A percentile compares a stretch with the other conserved stretches of the same genome.
Conservation (phyloP, 352 stramenopile genomes). For the Globisporangium viniferum region DNA sequence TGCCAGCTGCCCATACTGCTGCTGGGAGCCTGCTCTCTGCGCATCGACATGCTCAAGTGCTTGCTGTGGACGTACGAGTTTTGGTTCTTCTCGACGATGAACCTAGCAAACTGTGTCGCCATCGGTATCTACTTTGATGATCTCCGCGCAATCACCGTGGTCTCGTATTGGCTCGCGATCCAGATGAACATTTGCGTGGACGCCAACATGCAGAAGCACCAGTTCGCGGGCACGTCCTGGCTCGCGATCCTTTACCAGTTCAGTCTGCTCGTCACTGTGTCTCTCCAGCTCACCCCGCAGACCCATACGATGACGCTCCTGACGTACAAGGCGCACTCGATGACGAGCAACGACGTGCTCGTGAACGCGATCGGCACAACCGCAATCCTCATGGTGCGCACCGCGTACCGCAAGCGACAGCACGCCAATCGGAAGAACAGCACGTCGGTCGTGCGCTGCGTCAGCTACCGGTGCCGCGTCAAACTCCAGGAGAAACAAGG, state of each 20-base stretch:
- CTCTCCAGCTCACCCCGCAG: neutral
- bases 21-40: neutral
- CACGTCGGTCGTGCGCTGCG: slow-evolving; percentile 14
- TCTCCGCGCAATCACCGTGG: neutral
- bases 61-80: slow-evolving; percentile 6
- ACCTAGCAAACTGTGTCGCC: neutral
- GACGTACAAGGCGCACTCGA: neutral
- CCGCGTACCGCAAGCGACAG: slow-evolving; percentile 15
- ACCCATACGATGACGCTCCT: neutral
- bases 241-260: slow-evolving; percentile 4
- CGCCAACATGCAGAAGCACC: neutral
- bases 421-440: neutral
- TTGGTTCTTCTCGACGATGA: slow-evolving; percentile 5
- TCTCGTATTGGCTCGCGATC: neutral
- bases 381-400: slow-evolving; percentile 9
- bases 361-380: slow-evolving; percentile 13
- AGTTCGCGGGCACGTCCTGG: neutral
- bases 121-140: neutral
- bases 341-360: slow-evolving; percentile 11
- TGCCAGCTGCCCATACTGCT: slow-evolving; percentile 1
- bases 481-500: slow-evolving; percentile 4
- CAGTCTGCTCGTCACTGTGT: neutral
- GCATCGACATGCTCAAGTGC: slow-evolving; percentile 4
- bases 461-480: slow-evolving; percentile 23
- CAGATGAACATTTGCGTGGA: slow-evolving; percentile 4